Evolutionary conservation across 352 stramenopile genomes (phyloP).

Genomic region (Pythium brassicae): DNA sequence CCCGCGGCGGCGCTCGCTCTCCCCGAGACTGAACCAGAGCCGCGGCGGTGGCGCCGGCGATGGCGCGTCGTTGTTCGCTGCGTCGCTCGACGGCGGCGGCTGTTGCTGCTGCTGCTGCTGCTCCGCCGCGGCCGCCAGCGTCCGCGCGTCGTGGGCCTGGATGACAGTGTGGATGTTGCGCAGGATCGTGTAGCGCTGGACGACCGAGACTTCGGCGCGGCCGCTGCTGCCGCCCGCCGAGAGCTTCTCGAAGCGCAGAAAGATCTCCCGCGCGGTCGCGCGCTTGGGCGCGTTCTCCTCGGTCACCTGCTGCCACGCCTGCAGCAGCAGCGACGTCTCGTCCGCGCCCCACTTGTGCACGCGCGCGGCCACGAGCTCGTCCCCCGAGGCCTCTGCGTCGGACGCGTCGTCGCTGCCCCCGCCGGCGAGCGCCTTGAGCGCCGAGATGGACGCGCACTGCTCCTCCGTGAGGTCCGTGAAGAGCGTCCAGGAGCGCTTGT

Average conservation of each 20-base stretch:
- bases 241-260: conserved; percentile 1
- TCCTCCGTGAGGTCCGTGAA: not conserved
- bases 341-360: not conserved
- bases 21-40: conserved; percentile 1
- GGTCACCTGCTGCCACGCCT: not conserved
- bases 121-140: not conserved
- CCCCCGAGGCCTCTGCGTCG: not conserved
- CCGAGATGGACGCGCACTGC: not conserved
- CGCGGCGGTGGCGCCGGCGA: not conserved
- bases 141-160: not conserved
- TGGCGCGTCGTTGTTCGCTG: too few species aligned
- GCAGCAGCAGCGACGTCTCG: not conserved
- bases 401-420: not conserved
- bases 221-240: not conserved
- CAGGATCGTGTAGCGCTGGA: conserved; percentile 1
- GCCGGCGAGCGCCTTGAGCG: not conserved
- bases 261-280: not conserved
- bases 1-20: not conserved
- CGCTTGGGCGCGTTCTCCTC: not conserved
- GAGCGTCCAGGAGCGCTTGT: not conserved
- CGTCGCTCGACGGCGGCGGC: not conserved
- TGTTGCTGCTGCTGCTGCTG: not conserved
- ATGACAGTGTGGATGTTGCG: conserved; percentile 2
- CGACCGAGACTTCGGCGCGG: not conserved
- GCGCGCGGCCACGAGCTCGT: not conserved